A percentile compares a stretch with the other conserved stretches of the same genome.
Conservation (phyloP, 805 yeast genomes). For the Teunomyces atbi region DNA sequence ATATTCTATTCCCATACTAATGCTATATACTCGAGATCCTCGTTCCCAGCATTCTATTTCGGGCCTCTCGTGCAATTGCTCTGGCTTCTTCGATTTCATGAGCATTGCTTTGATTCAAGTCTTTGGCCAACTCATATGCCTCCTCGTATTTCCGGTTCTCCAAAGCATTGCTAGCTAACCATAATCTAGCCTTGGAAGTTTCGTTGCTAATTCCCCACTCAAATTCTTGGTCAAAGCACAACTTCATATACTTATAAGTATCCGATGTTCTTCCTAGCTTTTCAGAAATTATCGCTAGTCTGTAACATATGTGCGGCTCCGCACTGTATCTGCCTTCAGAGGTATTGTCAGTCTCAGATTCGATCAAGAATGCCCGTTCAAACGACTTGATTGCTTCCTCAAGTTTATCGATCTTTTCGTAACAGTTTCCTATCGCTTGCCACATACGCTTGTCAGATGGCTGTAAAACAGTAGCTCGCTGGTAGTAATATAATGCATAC, state of each 20-base stretch:
- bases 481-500: slow-evolving; percentile 89
- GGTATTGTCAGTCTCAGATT: slow-evolving; percentile 23
- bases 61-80: slow-evolving; percentile 73
- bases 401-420: slow-evolving; percentile 68
- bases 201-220: slow-evolving; percentile 70
- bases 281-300: slow-evolving; percentile 68
- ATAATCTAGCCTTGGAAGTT: slow-evolving; percentile 74
- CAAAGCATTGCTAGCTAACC: slow-evolving; percentile 77
- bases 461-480: slow-evolving; percentile 81
- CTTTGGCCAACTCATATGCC: slow-evolving; percentile 74
- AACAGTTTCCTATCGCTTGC: slow-evolving; percentile 92
- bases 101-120: slow-evolving; percentile 65
- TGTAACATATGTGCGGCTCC: slow-evolving; percentile 54
- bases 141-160: slow-evolving; percentile 54
- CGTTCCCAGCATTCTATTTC: slow-evolving; percentile 43
- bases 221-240: slow-evolving; percentile 63
- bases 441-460: slow-evolving; percentile 93
- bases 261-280: slow-evolving; percentile 49
- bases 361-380: slow-evolving; percentile 66
- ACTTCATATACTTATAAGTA: slow-evolving; percentile 61
- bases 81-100: slow-evolving; percentile 90
- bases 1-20: background rate
- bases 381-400: slow-evolving; percentile 79
- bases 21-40: background rate
- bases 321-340: slow-evolving; percentile 37